A percentile compares a stretch with the other conserved stretches of the same genome.
These are phyloP conservation scores for Hordeum marinum DNA, from an alignment of 176 grass and related monocot genomes.

Conservation along the genomic window DNA sequence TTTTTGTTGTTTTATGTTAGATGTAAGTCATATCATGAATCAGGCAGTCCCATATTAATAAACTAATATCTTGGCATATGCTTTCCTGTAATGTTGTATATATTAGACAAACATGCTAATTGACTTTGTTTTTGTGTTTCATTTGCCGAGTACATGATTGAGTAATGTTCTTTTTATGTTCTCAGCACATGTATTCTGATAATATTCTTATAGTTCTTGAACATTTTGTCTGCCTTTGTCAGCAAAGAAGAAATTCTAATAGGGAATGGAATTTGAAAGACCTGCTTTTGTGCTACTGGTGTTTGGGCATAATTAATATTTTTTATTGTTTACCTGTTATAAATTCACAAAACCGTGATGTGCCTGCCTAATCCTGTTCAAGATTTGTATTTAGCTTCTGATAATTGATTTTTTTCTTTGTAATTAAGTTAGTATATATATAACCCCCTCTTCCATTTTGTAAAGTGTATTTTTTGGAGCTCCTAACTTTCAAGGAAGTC, in stretches of 20 bases:
- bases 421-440: background rate
- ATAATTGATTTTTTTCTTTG: background rate
- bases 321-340: background rate
- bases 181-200: background rate
- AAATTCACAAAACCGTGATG: background rate
- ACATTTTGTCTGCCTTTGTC: background rate
- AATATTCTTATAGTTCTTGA: background rate
- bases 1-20: background rate
- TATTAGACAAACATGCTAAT: background rate
- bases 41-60: background rate
- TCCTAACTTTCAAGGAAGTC: background rate
- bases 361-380: background rate
- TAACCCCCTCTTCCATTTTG: background rate
- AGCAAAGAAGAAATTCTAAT: background rate
- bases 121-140: background rate
- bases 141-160: background rate
- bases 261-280: background rate
- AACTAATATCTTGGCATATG: background rate
- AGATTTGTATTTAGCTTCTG: conserved; percentile 13
- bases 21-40: conserved; percentile 8
- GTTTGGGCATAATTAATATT: background rate
- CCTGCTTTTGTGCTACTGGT: background rate
- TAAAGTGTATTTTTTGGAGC: conserved; percentile 2
- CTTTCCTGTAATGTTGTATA: background rate
- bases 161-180: background rate